phyloP scores from a whole-genome alignment of 495 filamentous ascomycete genomes.

The Neurospora sp. region DNA sequence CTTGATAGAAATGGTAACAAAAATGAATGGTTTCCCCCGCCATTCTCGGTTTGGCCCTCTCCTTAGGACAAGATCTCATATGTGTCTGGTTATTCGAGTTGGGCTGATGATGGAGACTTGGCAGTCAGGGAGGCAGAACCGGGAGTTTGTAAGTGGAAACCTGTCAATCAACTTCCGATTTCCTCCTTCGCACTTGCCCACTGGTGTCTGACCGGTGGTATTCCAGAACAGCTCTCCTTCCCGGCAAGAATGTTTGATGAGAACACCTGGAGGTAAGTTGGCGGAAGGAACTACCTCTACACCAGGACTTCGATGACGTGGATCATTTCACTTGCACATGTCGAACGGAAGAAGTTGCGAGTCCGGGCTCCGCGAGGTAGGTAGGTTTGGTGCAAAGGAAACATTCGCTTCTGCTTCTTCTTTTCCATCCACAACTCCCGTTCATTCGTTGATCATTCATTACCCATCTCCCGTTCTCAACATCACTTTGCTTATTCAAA shows the following conservation, averaged over 20 bases:
- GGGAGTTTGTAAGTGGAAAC: no score
- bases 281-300: no score
- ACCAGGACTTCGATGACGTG: no score
- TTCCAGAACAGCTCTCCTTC: background rate
- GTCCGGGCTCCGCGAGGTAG: background rate
- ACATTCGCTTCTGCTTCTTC: background rate
- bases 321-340: no score
- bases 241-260: fast-evolving
- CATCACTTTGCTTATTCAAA: background rate
- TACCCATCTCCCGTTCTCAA: background rate
- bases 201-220: background rate
- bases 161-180: background rate
- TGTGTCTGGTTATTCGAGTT: no score
- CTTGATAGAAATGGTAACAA: background rate
- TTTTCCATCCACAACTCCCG: background rate
- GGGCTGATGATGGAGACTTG: no score
- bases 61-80: no score
- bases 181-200: background rate
- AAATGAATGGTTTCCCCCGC: no score
- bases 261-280: background rate
- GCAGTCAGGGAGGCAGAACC: no score
- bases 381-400: background rate
- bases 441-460: background rate
- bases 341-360: no score
- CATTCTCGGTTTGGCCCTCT: no score